phyloP scores from a whole-genome alignment of 2,329 filamentous ascomycete genomes.

The Capronia coronata region DNA sequence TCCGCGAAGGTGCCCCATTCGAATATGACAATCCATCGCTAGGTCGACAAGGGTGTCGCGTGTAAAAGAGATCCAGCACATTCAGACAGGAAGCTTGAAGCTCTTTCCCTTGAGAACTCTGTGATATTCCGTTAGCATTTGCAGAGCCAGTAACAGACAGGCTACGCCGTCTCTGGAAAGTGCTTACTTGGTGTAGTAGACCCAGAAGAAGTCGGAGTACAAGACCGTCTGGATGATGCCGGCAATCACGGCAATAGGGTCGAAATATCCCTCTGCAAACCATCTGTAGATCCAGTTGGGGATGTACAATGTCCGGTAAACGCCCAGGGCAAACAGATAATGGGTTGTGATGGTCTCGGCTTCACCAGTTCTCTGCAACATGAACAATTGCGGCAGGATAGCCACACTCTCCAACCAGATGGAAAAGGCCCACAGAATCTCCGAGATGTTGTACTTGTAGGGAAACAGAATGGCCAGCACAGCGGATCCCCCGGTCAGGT shows the following conservation, averaged over 20 bases:
- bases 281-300: conserved; percentile 98
- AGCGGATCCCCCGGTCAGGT: conserved; percentile 70
- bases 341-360: conserved; percentile 99
- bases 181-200: conserved; percentile 89
- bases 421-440: conserved; percentile 95
- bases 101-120: conserved; percentile 77
- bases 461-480: conserved; percentile 76
- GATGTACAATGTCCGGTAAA: conserved; percentile 91
- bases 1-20: too few relatives aligned
- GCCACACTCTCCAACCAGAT: conserved; percentile 98
- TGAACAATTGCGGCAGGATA: conserved; percentile 94
- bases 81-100: conserved; percentile 75
- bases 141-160: neutral
- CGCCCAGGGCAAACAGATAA: conserved; percentile 87
- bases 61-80: too few relatives aligned
- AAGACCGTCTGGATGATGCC: conserved; percentile 89
- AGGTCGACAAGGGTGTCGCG: too few relatives aligned
- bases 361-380: conserved; percentile 95
- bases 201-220: conserved; percentile 99
- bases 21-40: too few relatives aligned
- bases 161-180: neutral
- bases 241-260: conserved; percentile 81
- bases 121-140: conserved; percentile 1
- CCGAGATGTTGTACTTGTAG: conserved; percentile 67
- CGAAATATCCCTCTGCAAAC: conserved; percentile 69